Conservation (phyloP, 2,329 filamentous ascomycete genomes). For the Epichloe elymi region DNA sequence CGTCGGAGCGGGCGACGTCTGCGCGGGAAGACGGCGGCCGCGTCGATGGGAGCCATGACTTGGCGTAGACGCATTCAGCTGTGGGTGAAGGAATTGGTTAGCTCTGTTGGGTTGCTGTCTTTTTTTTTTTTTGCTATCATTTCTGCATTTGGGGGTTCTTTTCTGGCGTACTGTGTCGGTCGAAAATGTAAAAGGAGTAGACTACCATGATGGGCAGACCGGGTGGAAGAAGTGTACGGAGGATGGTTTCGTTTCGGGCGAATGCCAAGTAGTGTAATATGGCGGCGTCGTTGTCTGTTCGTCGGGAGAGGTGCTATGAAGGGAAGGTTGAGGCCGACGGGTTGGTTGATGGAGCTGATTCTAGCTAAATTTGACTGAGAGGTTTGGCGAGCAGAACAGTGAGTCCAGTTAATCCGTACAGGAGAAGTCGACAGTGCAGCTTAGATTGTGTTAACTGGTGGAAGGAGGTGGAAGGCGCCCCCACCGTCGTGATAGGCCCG, state of each 20-base stretch:
- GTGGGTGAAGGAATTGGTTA: slow-evolving; percentile 4
- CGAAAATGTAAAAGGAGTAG: slow-evolving; percentile 98
- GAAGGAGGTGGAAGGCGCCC: too few species aligned
- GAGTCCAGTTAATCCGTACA: too few species aligned
- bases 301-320: too few species aligned
- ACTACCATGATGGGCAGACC: slow-evolving; percentile 56
- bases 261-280: too few species aligned
- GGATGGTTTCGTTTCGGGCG: too few species aligned
- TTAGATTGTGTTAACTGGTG: too few species aligned
- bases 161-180: slow-evolving; percentile 72
- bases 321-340: too few species aligned
- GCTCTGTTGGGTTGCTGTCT: background rate
- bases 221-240: background rate
- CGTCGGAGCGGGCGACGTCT: slow-evolving; percentile 48
- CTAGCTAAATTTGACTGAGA: too few species aligned
- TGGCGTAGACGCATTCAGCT: slow-evolving; percentile 97
- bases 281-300: too few species aligned
- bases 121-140: background rate
- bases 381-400: too few species aligned
- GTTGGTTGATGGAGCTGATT: too few species aligned
- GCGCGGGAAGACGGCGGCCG: slow-evolving; percentile 26
- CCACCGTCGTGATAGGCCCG: background rate
- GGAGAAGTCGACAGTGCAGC: too few species aligned
- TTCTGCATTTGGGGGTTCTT: background rate
- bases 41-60: slow-evolving; percentile 56